These are phyloP conservation scores for Irpex rosettiformis DNA, from an alignment of 1,284 basidiomycete species.

Conservation along the genomic window DNA sequence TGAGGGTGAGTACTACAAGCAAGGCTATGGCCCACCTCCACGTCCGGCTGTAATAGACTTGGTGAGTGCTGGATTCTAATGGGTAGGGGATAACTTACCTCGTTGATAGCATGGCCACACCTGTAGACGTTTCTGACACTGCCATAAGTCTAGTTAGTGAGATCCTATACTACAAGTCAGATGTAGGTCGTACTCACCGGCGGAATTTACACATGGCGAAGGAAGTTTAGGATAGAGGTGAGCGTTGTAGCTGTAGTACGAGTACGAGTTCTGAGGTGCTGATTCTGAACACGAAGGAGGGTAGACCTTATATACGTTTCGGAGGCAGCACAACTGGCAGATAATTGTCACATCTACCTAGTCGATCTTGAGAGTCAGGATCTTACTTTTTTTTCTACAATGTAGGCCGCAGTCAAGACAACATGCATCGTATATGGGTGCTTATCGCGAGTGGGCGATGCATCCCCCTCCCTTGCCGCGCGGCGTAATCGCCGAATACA, in stretches of 20 bases:
- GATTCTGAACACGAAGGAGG: background rate
- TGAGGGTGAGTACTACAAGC: background rate
- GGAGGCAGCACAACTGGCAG: background rate
- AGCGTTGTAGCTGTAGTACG: too few relatives aligned
- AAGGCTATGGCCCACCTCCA: conserved; percentile 44
- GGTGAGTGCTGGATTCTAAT: conserved; percentile 6
- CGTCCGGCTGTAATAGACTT: conserved; percentile 45
- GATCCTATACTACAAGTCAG: background rate
- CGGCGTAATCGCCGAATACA: background rate
- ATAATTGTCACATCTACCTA: background rate
- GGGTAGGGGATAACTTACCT: conserved; percentile 37
- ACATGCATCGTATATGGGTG: background rate
- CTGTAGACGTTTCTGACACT: conserved; percentile 25
- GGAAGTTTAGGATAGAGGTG: background rate
- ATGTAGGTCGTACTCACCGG: conserved; percentile 20
- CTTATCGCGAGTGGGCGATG: background rate
- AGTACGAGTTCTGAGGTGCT: background rate
- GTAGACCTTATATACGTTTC: background rate
- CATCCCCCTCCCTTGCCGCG: background rate
- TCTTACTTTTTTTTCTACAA: background rate
- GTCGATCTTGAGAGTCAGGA: background rate
- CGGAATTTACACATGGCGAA: conserved; percentile 23
- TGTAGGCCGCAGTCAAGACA: background rate
- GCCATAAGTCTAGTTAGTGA: background rate
- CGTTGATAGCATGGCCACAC: conserved; percentile 54